Base-by-base conservation (phyloP, 148 eudicot genomes). In the Talinum fruticosum region DNA sequence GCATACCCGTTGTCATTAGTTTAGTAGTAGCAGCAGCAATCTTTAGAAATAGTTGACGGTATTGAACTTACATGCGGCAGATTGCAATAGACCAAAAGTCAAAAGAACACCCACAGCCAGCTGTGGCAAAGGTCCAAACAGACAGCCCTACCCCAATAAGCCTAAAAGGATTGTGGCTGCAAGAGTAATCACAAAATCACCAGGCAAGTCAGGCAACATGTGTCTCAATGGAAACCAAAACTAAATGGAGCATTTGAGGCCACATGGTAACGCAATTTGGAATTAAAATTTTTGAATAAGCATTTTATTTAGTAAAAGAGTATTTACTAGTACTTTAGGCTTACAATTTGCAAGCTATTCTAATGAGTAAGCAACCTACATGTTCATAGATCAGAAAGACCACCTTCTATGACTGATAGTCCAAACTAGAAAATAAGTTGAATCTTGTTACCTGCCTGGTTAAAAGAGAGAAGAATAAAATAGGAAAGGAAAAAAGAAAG, bases 141-240 rank as follows among this genome's bases (percentile, higher is more conserved):
- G 90, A 81, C 84, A 94, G 77, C 30, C 94, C 98, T 78, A 88
- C 90, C 80, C 97, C 98, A 81, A 94, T 94, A 71, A 94, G 97
- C 88, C 97, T 89, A 85, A 94, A 94, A 44, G 98, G 98, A 81
- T 92, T 90, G 66, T 90, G 86, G 38, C 98, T 94, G 91, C 87
- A 89, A 65, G 36, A 74, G 23, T 6, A 66, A 13, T 49, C 24
- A 21, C 57, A 74, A 51, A 53, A 3, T 72, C 7, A 44, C 33
- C 72, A 66, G 41, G 62, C 21, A 19, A 45, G 35, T 47, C 72
- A 66, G 41, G 62, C 21, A 19, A 45, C 53, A 76, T 66, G 66
- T 37, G 36, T 37, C 44, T 47, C 49, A 35, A 76, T 66, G 51
- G 49, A 33, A 67, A 32, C 38, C 47, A 76, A 76, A n/a, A 59